Evolutionary conservation across 163 green algal genomes (phyloP).

Genomic region (Chlamydomonas reinhardtii): DNA sequence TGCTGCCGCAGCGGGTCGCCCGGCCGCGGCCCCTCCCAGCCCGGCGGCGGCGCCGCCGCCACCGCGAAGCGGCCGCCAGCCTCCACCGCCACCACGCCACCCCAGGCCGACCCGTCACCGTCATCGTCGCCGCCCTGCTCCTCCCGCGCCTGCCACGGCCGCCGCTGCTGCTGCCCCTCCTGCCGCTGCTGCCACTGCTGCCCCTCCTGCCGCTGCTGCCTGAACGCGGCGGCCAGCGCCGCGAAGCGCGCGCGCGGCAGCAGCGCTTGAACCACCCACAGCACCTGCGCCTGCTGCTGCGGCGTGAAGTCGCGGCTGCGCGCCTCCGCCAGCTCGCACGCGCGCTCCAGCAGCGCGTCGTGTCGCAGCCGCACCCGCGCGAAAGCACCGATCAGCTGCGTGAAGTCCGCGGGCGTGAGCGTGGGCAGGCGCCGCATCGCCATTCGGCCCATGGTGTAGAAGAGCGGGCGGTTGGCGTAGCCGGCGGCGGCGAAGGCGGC

Average conservation of each 20-base stretch:
- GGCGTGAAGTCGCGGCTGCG: constrained; percentile 13
- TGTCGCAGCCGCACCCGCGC: constrained; percentile 4
- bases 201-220: background rate
- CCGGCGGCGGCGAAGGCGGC: constrained; percentile 24
- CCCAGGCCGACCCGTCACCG: background rate
- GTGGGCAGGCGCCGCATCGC: constrained; percentile 1
- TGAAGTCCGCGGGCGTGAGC: background rate
- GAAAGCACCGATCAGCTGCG: background rate
- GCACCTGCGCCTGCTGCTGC: constrained; percentile 21
- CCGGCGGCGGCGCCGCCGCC: too few relatives aligned
- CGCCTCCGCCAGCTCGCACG: background rate
- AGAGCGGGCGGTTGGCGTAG: constrained; percentile 24
- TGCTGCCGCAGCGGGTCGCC: background rate
- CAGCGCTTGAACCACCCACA: constrained; percentile 39
- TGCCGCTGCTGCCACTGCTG: background rate
- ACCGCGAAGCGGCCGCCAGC: too few relatives aligned
- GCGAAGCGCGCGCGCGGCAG: background rate
- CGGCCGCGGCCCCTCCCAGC: too few relatives aligned
- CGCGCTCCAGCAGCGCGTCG: constrained; percentile 14
- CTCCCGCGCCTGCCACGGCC: background rate
- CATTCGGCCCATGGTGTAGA: constrained; percentile 36
- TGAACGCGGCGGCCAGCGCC: background rate
- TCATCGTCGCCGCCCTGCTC: too few relatives aligned
- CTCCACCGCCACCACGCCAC: too few relatives aligned
- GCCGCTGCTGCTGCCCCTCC: background rate